A percentile compares a stretch with the other conserved stretches of the same genome.
Conservation (phyloP, 495 filamentous ascomycete species). For the Margaritispora aquatica region DNA sequence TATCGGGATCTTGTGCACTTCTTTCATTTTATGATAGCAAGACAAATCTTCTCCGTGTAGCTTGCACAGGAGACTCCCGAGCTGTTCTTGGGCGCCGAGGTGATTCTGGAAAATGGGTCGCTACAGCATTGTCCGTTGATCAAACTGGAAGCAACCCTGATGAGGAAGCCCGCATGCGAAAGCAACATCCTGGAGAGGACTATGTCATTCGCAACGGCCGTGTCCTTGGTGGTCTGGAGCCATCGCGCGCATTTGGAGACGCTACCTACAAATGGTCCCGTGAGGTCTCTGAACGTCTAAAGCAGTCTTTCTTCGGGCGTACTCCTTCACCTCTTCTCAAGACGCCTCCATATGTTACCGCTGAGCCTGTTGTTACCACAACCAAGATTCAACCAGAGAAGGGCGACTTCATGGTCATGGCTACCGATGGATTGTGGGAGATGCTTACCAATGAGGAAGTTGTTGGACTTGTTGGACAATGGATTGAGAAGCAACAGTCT, state of each 20-base stretch:
- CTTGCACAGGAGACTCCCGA: slow-evolving; percentile 90
- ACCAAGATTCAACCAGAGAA: slow-evolving; percentile 85
- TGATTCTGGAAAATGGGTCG: slow-evolving; percentile 82
- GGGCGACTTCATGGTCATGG: slow-evolving; percentile 94
- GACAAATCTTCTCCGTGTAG: slow-evolving; percentile 77
- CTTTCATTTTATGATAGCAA: slow-evolving; percentile 92
- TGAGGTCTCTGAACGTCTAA: slow-evolving; percentile 75
- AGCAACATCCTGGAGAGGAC: slow-evolving; percentile 81
- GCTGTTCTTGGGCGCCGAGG: slow-evolving; percentile 83
- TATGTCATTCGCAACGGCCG: slow-evolving; percentile 81
- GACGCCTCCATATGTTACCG: slow-evolving; percentile 96
- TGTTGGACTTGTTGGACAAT: slow-evolving; percentile 90
- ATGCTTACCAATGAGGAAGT: slow-evolving; percentile 99
- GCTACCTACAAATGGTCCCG: slow-evolving; percentile 92
- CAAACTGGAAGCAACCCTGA: slow-evolving; percentile 84
- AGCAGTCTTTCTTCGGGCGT: slow-evolving; percentile 77
- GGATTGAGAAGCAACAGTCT: slow-evolving; percentile 73
- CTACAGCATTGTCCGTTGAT: slow-evolving; percentile 81
- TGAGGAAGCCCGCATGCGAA: slow-evolving; percentile 74
- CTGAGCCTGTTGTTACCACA: slow-evolving; percentile 92
- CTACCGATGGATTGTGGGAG: slow-evolving; percentile 97
- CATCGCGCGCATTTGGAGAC: slow-evolving; percentile 90
- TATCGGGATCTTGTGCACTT: slow-evolving; percentile 93
- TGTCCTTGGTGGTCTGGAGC: slow-evolving; percentile 86
- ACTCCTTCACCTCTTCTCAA: slow-evolving; percentile 64